phyloP scores from a whole-genome alignment of 1,284 basidiomycete genomes.

The Chalciporus sp. region DNA sequence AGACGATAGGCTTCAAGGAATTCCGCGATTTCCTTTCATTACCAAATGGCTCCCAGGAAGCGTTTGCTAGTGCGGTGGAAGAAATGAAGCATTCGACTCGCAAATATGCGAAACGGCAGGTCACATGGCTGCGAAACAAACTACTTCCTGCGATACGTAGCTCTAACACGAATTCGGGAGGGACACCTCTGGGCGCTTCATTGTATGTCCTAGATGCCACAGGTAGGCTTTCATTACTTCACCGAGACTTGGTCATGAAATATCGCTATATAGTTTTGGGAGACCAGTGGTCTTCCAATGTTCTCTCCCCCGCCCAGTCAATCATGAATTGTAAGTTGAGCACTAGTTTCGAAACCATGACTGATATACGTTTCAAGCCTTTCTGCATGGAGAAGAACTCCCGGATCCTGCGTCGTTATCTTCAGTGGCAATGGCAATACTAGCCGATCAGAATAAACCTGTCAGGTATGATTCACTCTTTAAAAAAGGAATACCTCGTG shows the following conservation, averaged over 20 bases:
- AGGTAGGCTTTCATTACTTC: constrained; percentile 42
- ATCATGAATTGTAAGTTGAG: constrained; percentile 51
- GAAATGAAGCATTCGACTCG: constrained; percentile 87
- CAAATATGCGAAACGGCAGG: constrained; percentile 91
- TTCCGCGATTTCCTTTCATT: constrained; percentile 69
- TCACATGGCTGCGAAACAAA: constrained; percentile 93
- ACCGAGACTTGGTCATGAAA: constrained; percentile 1
- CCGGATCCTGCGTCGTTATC: constrained; percentile 66
- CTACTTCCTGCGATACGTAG: constrained; percentile 75
- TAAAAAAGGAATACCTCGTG: constrained; percentile 5
- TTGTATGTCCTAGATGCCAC: constrained; percentile 79
- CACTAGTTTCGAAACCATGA: neutral
- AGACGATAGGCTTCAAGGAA: constrained; percentile 81
- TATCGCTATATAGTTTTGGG: constrained; percentile 49
- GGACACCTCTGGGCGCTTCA: constrained; percentile 31
- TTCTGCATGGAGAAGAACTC: constrained; percentile 55
- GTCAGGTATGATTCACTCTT: constrained; percentile 45
- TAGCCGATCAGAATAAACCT: constrained; percentile 46
- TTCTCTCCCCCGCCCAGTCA: constrained; percentile 50
- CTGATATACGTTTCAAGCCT: constrained; percentile 46
- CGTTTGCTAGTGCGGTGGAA: constrained; percentile 66
- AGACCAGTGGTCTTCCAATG: constrained; percentile 58
- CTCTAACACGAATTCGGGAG: constrained; percentile 42
- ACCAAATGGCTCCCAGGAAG: constrained; percentile 41
- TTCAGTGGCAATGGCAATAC: constrained; percentile 51